Conservation (phyloP, 768 basidiomycete species). For the Hericium coralloides region DNA sequence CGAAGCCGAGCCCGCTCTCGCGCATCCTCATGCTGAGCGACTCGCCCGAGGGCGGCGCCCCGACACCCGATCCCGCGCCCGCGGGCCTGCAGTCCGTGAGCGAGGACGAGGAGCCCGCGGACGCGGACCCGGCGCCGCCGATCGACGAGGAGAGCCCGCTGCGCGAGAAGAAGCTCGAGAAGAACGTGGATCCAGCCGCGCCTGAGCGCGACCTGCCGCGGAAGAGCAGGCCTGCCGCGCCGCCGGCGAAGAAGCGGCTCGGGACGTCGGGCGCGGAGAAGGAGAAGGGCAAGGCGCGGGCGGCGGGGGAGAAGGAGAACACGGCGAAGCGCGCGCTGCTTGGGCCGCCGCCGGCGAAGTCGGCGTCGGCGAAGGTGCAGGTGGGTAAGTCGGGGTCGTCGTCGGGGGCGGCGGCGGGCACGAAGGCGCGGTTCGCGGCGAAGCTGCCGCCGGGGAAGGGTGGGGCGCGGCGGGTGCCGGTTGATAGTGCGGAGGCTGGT, state of each 20-base stretch:
- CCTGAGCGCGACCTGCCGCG: neutral
- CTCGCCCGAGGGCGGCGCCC: constrained; percentile 38
- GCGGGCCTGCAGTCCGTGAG: constrained; percentile 12
- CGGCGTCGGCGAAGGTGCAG: neutral
- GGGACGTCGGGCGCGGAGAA: neutral
- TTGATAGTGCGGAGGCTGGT: constrained; percentile 56
- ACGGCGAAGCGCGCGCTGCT: constrained; percentile 11
- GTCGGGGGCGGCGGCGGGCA: neutral
- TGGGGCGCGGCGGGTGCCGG: constrained; percentile 35
- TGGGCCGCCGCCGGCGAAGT: neutral
- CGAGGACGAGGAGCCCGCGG: constrained; percentile 10
- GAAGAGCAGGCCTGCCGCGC: neutral
- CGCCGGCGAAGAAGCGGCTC: neutral
- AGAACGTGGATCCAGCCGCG: neutral
- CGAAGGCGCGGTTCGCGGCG: constrained; percentile 6
- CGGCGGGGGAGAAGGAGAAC: constrained; percentile 12
- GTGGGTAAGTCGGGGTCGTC: neutral
- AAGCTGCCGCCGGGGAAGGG: constrained; percentile 6
- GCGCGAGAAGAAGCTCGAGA: constrained; percentile 30
- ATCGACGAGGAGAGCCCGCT: constrained; percentile 39
- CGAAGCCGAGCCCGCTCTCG: constrained; percentile 71
- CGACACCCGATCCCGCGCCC: constrained; percentile 12
- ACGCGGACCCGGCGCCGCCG: neutral
- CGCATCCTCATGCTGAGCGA: constrained; percentile 66
- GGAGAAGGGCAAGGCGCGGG: neutral